Evolutionary conservation across 768 basidiomycete species (phyloP).

Genomic region (Collybiopsis luxurians): DNA sequence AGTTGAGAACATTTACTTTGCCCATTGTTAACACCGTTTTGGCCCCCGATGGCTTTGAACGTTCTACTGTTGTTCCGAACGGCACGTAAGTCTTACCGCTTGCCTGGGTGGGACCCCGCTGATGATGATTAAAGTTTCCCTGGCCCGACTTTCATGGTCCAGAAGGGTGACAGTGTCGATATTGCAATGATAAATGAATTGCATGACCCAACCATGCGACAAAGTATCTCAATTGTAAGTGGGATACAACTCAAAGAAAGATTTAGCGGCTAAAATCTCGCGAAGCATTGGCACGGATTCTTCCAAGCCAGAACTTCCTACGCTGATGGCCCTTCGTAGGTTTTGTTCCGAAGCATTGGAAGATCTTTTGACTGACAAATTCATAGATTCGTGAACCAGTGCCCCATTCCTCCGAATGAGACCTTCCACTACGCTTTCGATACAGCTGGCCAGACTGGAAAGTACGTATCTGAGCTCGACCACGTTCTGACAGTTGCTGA

Average conservation of each 20-base stretch:
- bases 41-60: constrained; percentile 33
- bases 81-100: background rate
- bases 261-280: background rate
- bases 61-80: constrained; percentile 38
- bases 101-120: background rate
- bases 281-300: constrained; percentile 21
- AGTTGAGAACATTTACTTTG: constrained; percentile 11
- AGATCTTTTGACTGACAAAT: background rate
- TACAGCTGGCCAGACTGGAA: constrained; percentile 26
- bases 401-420: constrained; percentile 25
- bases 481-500: background rate
- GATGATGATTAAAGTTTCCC: constrained; percentile 16
- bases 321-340: constrained; percentile 22
- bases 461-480: constrained; percentile 16
- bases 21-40: constrained; percentile 31
- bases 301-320: constrained; percentile 19
- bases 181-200: constrained; percentile 20
- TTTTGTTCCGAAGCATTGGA: background rate
- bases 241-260: background rate
- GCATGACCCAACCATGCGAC: constrained; percentile 20
- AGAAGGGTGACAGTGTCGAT: constrained; percentile 21
- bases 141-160: constrained; percentile 16
- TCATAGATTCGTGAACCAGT: constrained; percentile 14
- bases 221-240: constrained; percentile 23
- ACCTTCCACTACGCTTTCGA: constrained; percentile 27